Evolutionary conservation across 352 stramenopile species (phyloP).

Genomic region (Phytophthora ramorum): DNA sequence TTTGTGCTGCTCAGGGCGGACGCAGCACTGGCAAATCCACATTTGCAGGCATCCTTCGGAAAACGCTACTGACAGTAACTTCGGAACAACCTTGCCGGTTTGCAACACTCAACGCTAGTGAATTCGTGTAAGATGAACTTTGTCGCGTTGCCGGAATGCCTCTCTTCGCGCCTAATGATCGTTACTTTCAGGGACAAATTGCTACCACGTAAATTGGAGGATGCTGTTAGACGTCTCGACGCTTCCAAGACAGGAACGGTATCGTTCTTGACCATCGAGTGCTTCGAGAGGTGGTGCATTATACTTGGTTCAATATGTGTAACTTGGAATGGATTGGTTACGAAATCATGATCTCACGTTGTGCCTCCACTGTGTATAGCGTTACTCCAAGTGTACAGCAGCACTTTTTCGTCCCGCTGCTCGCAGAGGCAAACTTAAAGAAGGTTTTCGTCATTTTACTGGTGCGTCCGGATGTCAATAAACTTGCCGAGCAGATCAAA

Average conservation of each 20-base stretch:
- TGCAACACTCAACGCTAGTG: constrained; percentile 47
- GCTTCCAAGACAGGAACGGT: constrained; percentile 29
- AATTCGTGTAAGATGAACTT: constrained; percentile 36
- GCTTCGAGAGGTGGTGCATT: constrained; percentile 54
- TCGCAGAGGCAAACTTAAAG: constrained; percentile 57
- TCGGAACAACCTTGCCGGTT: constrained; percentile 35
- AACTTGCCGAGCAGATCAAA: constrained; percentile 71
- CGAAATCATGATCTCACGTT: background rate
- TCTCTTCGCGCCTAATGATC: background rate
- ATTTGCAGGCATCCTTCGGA: constrained; percentile 53
- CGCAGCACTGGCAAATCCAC: constrained; percentile 58
- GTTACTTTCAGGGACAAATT: constrained; percentile 19
- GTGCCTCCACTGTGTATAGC: constrained; percentile 23
- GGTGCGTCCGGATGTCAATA: constrained; percentile 55
- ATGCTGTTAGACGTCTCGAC: constrained; percentile 21
- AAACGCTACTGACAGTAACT: constrained; percentile 27
- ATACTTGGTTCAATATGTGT: background rate
- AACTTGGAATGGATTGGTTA: background rate
- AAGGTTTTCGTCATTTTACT: constrained; percentile 65
- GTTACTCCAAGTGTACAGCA: constrained; percentile 69
- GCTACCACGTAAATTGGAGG: constrained; percentile 25
- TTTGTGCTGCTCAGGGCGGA: constrained; percentile 41
- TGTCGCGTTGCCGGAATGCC: background rate
- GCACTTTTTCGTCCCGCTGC: constrained; percentile 61
- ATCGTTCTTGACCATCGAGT: constrained; percentile 61